These are phyloP conservation scores for Buddleja alternifolia DNA, from an alignment of 257 asterid species.

Conservation along the genomic window DNA sequence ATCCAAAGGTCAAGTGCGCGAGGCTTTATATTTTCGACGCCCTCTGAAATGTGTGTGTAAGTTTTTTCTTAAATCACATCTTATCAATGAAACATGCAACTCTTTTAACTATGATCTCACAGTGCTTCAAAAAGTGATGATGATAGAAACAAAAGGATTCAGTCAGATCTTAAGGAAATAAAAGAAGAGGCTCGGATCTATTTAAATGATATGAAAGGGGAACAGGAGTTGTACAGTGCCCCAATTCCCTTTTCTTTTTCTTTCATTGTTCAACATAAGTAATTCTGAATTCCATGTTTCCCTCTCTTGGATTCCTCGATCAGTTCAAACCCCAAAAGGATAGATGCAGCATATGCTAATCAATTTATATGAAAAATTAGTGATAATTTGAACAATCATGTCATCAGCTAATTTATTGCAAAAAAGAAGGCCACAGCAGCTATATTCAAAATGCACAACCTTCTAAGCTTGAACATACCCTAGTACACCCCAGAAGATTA, in stretches of 20 bases:
- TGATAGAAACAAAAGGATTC: conserved; percentile 5
- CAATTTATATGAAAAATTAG: background rate
- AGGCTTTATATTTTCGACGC: background rate
- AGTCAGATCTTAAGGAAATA: conserved; percentile 8
- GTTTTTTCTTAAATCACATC: background rate
- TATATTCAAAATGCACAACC: conserved; percentile 17
- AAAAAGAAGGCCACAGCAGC: conserved; percentile 15
- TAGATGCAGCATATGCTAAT: conserved; percentile 12
- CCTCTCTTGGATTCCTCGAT: background rate
- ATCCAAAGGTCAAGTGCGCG: background rate
- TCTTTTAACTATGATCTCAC: background rate
- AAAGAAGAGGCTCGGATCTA: background rate
- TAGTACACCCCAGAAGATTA: conserved; percentile 84
- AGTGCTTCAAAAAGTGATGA: background rate
- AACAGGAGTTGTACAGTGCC: background rate
- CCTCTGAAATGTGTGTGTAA: background rate
- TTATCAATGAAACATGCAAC: background rate
- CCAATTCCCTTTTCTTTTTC: background rate
- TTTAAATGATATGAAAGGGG: background rate
- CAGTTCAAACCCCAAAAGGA: conserved; percentile 1
- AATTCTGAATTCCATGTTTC: background rate
- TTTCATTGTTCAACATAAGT: background rate
- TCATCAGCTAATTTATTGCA: background rate
- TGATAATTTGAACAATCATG: background rate
- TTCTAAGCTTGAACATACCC: conserved; percentile 61